These are phyloP conservation scores for Pichia sp. DNA, from an alignment of 1,139 yeast species.

Conservation along the genomic window DNA sequence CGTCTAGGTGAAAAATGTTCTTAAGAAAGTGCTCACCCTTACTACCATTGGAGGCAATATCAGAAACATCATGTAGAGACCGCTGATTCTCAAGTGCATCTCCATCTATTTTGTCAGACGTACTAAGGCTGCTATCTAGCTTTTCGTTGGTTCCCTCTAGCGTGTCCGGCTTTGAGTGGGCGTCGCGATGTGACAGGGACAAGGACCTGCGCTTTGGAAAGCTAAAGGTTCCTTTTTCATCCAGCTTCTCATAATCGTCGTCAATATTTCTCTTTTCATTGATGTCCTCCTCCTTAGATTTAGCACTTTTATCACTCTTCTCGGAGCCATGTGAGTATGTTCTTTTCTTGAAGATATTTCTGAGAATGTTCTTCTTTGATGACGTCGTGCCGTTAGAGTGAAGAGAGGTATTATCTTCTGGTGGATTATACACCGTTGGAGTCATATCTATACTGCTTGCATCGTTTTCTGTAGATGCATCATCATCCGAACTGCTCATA, in stretches of 20 bases:
- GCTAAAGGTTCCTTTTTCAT: too few species aligned
- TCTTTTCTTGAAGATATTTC: constrained; percentile 10
- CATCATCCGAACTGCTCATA: constrained; percentile 16
- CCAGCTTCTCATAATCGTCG: neutral
- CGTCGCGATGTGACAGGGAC: too few species aligned
- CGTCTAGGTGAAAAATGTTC: constrained; percentile 14
- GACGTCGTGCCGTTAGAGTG: constrained; percentile 2
- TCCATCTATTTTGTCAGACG: constrained; percentile 16
- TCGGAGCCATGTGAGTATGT: constrained; percentile 10
- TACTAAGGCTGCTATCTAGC: neutral
- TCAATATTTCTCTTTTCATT: neutral
- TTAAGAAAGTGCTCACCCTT: constrained; percentile 12
- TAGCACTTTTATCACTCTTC: constrained; percentile 6
- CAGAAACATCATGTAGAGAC: neutral
- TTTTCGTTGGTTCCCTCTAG: constrained; percentile 4
- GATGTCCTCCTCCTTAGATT: neutral
- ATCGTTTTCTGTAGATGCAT: constrained; percentile 25
- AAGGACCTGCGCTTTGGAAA: too few species aligned
- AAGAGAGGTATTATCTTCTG: constrained; percentile 2
- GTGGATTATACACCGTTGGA: too few species aligned
- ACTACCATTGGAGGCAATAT: neutral
- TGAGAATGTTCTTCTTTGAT: constrained; percentile 4
- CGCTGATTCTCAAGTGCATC: constrained; percentile 11
- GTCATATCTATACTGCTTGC: too few species aligned
- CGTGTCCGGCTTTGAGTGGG: too few species aligned